phyloP scores from a whole-genome alignment of 2,329 filamentous ascomycete species.

The Aphanocladium album region DNA sequence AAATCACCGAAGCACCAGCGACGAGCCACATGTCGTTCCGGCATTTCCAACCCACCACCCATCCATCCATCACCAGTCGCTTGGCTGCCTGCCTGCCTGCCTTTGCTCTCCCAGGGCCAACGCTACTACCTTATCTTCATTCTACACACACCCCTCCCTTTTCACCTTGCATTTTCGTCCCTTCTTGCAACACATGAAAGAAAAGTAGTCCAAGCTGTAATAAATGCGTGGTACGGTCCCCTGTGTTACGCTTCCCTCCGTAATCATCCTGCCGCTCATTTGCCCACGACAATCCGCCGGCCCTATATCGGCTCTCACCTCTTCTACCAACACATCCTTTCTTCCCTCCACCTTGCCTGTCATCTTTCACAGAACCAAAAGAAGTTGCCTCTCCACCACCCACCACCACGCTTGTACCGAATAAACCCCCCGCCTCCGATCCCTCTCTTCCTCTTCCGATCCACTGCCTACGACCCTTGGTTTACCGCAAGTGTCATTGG shows the following conservation, averaged over 20 bases:
- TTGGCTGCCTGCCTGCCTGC: too few relatives aligned
- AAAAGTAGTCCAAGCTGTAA: too few relatives aligned
- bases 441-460: background rate
- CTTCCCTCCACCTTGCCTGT: background rate
- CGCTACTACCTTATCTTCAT: slow-evolving; percentile 8
- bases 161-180: background rate
- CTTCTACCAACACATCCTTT: background rate
- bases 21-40: slow-evolving; percentile 3
- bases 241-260: slow-evolving; percentile 2
- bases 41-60: slow-evolving; percentile 6
- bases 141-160: background rate
- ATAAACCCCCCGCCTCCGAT: slow-evolving; percentile 1
- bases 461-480: background rate
- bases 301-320: slow-evolving; percentile 9
- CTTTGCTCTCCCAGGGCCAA: background rate
- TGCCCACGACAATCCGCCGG: slow-evolving; percentile 13
- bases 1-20: background rate
- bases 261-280: slow-evolving; percentile 10
- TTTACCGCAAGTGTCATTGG: background rate
- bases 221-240: background rate
- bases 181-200: background rate
- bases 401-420: background rate
- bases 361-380: background rate
- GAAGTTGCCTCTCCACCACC: background rate
- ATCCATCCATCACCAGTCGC: background rate